Conservation (phyloP, 2,329 filamentous ascomycete species). For the Uncinocarpus reesii region DNA sequence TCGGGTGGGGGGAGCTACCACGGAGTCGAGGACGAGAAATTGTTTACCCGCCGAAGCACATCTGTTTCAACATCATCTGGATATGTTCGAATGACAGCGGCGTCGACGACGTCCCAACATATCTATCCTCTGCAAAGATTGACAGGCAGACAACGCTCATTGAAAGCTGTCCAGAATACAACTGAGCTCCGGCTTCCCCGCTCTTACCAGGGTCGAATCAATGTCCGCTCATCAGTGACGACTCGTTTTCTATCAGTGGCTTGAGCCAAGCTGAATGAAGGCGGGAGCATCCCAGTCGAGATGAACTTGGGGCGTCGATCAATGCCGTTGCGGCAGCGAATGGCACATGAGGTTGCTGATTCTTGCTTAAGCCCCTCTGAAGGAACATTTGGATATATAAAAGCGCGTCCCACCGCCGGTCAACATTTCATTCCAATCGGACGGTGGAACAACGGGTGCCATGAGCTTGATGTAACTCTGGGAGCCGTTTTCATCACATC, state of each 20-base stretch:
- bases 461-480: not conserved
- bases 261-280: not conserved
- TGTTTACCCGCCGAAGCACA: too few relatives aligned
- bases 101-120: too few relatives aligned
- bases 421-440: not conserved
- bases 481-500: not conserved
- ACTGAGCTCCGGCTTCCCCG: conserved; percentile 4
- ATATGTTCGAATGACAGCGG: too few relatives aligned
- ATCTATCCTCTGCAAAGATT: too few relatives aligned
- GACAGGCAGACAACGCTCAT: not conserved
- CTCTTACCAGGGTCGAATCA: conserved; percentile 1
- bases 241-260: not conserved
- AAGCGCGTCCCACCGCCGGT: not conserved
- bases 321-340: not conserved
- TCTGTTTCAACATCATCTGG: too few relatives aligned
- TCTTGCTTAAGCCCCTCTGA: not conserved
- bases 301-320: not conserved
- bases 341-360: not conserved
- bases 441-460: not conserved
- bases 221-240: not conserved
- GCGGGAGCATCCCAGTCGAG: not conserved
- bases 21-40: too few relatives aligned
- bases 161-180: not conserved
- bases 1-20: not conserved
- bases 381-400: too few relatives aligned